Percentiles rank a stretch among this genome's conserved stretches.
Evolutionary conservation across 2,329 filamentous ascomycete genomes (phyloP).

Genomic region (Blumeriella jaapii): DNA sequence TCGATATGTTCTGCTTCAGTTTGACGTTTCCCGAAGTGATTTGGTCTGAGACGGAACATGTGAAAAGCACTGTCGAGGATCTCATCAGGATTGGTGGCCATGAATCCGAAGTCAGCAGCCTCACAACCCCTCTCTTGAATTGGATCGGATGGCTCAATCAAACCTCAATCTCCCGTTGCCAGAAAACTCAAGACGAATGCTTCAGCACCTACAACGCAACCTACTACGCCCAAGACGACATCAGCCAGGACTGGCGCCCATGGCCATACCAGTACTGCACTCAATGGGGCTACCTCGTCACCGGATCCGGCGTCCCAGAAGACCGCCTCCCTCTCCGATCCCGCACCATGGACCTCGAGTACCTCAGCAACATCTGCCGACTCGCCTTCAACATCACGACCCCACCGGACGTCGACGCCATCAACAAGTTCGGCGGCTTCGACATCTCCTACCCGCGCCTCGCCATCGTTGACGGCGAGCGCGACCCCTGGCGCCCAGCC

Average conservation of each 20-base stretch:
- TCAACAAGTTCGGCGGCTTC: constrained; percentile 71
- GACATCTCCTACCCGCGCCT: constrained; percentile 60
- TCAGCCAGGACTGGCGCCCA: constrained; percentile 33
- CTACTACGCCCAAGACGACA: constrained; percentile 34
- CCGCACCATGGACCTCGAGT: constrained; percentile 54
- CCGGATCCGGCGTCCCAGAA: constrained; percentile 56
- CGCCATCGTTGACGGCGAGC: constrained; percentile 65
- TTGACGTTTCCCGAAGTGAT: constrained; percentile 36
- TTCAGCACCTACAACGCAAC: constrained; percentile 37
- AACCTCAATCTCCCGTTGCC: constrained; percentile 31
- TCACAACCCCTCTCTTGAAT: constrained; percentile 43
- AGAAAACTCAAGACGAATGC: constrained; percentile 36
- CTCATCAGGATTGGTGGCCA: constrained; percentile 39
- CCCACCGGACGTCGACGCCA: constrained; percentile 48
- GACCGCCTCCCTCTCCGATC: constrained; percentile 59
- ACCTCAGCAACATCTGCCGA: constrained; percentile 49
- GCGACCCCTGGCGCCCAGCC: constrained; percentile 70
- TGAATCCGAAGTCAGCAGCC: constrained; percentile 27
- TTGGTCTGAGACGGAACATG: constrained; percentile 49
- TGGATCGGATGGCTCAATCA: constrained; percentile 42
- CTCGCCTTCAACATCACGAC: constrained; percentile 58
- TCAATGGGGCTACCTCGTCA: constrained; percentile 70
- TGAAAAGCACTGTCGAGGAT: constrained; percentile 52
- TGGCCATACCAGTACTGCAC: constrained; percentile 41
- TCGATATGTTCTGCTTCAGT: constrained; percentile 43